Evolutionary conservation across 805 yeast genomes (phyloP).

Genomic region (Myxozyma neglecta): DNA sequence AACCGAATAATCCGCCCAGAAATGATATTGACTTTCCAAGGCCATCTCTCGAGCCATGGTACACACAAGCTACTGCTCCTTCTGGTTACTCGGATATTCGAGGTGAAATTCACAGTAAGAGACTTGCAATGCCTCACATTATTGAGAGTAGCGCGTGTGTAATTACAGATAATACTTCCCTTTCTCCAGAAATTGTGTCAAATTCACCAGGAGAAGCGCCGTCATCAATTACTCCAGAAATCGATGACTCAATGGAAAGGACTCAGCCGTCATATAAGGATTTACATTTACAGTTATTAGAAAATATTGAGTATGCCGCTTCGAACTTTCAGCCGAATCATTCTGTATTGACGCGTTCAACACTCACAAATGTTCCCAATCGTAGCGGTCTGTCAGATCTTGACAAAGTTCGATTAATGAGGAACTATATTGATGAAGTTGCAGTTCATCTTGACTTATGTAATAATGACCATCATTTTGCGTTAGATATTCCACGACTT

Average conservation of each 20-base stretch:
- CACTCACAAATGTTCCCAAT: background rate
- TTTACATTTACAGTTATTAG: background rate
- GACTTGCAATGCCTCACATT: too few relatives aligned
- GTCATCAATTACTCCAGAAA: background rate
- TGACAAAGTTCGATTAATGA: constrained; percentile 2
- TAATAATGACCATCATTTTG: constrained; percentile 42
- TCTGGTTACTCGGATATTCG: too few relatives aligned
- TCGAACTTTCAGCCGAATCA: background rate
- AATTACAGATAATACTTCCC: background rate
- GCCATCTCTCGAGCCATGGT: too few relatives aligned
- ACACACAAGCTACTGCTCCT: too few relatives aligned
- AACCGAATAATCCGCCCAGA: too few relatives aligned
- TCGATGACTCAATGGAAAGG: background rate
- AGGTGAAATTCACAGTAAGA: too few relatives aligned
- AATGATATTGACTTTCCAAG: too few relatives aligned
- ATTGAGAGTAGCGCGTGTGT: too few relatives aligned
- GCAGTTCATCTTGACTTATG: constrained; percentile 44
- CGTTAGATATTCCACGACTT: constrained; percentile 42
- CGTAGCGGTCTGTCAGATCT: background rate
- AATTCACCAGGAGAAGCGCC: background rate
- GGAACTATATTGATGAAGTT: constrained; percentile 43
- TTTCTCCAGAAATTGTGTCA: background rate
- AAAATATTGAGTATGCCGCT: background rate
- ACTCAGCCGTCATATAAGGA: background rate
- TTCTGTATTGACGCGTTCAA: background rate